Base-by-base conservation (phyloP, 257 asterid genomes). In the Mentha longifolia region DNA sequence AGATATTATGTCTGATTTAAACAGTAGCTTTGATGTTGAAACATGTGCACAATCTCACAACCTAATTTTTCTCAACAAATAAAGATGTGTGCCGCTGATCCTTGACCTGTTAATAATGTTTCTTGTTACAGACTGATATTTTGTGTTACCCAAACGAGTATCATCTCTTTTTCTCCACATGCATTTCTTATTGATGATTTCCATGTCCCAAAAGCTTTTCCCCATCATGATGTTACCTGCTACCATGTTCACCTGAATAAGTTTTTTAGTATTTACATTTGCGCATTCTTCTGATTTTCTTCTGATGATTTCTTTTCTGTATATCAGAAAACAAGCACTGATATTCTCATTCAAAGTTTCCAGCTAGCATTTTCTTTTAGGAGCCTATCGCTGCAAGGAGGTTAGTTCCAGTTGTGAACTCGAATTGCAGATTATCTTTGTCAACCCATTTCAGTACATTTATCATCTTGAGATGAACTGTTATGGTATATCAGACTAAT, bases 351-450 rank as follows among this genome's bases (percentile, higher is more conserved):
- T 76, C 88, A 85, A 79, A 87, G 94, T 79, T 87, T 89, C 77
- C 96, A 84, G 79, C 90, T 87, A 51, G 87, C 92, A 15, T 72
- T 87, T 79, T 85, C 96, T 47, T 78, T 89, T 66, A 82, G 96
- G 85, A 87, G 76, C 76, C 76, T 84, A 72, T 80, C 96, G 61
- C 84, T 89, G 67, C 85, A 62, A 77, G 87, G 80, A 87, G 95
- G 95, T 89, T 74, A 72, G 80, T 77, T 67, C 67, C 73, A 46
- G 65, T 70, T 57, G 35, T 61, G 70, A 74, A 65, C 68, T 70
- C 73, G 72, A 72, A 37, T 45, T 57, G 70, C 50, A 22, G 33
- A 47, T 81, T 25, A 51, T 61, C 37, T 46, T 39, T 55, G 41
- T 74, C 35, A 13, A 58, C 46, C 65, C 51, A 35, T 43, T 58